phyloP scores from a whole-genome alignment of 2,329 filamentous ascomycete species.

The Fonsecaea nubica region DNA sequence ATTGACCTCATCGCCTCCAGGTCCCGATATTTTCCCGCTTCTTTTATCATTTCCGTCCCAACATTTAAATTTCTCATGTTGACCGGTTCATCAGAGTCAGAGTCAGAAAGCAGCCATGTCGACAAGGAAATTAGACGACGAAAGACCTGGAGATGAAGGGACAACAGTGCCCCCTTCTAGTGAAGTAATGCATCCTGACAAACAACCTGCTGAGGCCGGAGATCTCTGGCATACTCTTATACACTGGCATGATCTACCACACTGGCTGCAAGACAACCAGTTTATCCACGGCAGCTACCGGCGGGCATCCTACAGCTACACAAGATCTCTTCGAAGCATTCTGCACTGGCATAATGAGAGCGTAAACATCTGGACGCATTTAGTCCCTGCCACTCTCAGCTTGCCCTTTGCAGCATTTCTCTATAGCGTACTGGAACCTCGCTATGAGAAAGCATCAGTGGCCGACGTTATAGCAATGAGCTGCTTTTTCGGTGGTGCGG shows the following conservation, averaged over 20 bases:
- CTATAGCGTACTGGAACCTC: constrained; percentile 64
- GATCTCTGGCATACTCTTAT: constrained; percentile 42
- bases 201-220: constrained; percentile 35
- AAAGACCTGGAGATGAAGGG: not conserved
- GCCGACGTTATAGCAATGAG: constrained; percentile 74
- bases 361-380: constrained; percentile 75
- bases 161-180: not conserved
- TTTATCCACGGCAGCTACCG: constrained; percentile 73
- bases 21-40: not conserved
- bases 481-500: constrained; percentile 79
- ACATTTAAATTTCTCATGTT: constrained; percentile 10
- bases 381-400: constrained; percentile 67
- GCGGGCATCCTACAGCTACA: constrained; percentile 66
- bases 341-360: constrained; percentile 71
- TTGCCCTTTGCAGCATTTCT: constrained; percentile 56
- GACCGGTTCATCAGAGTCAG: constrained; percentile 22
- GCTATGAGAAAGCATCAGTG: constrained; percentile 67
- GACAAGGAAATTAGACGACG: not conserved
- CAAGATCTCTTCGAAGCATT: constrained; percentile 63
- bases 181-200: not conserved
- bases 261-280: constrained; percentile 69
- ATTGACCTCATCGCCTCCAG: not conserved
- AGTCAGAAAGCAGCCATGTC: not conserved
- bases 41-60: not conserved
- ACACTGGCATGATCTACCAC: constrained; percentile 60